Conservation (phyloP, 768 basidiomycete genomes). For the Tricholoma furcatifolium region DNA sequence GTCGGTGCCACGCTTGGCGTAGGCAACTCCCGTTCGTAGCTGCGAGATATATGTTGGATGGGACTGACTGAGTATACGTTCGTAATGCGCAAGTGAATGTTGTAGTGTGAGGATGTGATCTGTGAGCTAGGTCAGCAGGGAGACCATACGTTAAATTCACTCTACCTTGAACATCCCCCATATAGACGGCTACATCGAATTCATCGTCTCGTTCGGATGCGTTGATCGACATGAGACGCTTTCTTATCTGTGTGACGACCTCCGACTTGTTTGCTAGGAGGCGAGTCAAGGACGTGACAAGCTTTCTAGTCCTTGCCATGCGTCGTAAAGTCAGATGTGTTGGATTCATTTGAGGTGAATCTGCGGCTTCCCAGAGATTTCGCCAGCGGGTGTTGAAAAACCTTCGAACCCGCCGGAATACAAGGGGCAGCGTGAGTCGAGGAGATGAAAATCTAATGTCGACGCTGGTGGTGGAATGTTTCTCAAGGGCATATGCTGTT, state of each 20-base stretch:
- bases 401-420: conserved; percentile 36
- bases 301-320: conserved; percentile 75
- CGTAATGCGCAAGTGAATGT: conserved; percentile 80
- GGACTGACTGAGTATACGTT: conserved; percentile 83
- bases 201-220: conserved; percentile 47
- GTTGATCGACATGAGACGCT: conserved; percentile 56
- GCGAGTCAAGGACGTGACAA: conserved; percentile 77
- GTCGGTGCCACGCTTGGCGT: conserved; percentile 62
- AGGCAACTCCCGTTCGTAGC: conserved; percentile 59
- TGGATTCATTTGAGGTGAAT: conserved; percentile 25
- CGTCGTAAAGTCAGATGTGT: conserved; percentile 59
- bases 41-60: conserved; percentile 85
- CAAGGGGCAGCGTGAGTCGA: conserved; percentile 31
- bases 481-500: conserved; percentile 8
- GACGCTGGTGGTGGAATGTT: conserved; percentile 17
- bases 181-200: conserved; percentile 77
- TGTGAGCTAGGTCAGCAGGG: conserved; percentile 26
- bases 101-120: conserved; percentile 91
- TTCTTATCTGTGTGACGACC: conserved; percentile 76
- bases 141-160: background rate
- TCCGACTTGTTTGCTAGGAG: conserved; percentile 80
- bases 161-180: conserved; percentile 89
- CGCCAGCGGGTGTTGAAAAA: conserved; percentile 25
- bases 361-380: conserved; percentile 10
- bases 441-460: conserved; percentile 31